Evolutionary conservation across 139 green algal genomes (phyloP).

Genomic region (Micractinium conductrix): DNA sequence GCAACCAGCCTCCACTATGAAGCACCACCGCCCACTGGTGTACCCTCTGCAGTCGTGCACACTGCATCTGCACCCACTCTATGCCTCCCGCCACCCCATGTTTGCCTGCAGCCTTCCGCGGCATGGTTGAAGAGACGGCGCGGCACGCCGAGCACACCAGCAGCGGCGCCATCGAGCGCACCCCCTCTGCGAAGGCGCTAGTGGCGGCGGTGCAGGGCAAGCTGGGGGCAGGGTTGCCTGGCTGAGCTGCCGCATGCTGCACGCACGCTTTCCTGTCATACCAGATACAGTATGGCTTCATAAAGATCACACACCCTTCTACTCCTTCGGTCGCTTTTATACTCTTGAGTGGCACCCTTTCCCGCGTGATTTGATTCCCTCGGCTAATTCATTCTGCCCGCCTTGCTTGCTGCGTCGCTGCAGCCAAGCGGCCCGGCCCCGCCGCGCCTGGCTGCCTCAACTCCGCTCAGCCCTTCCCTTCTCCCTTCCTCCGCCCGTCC

Average conservation of each 20-base stretch:
- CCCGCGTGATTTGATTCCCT: too few species aligned
- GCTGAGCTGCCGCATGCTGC: not conserved
- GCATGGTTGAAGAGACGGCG: constrained; percentile 38
- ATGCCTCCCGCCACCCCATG: not conserved
- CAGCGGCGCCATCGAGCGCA: constrained; percentile 8
- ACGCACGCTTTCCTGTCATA: too few species aligned
- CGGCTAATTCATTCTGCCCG: too few species aligned
- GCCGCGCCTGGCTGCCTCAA: not conserved
- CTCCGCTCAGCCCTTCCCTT: not conserved
- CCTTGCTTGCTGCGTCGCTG: not conserved
- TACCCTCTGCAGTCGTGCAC: too few species aligned
- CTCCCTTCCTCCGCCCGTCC: not conserved
- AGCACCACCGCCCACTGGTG: not conserved
- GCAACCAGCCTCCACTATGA: not conserved
- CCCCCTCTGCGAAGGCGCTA: not conserved
- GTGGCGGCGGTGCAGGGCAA: not conserved
- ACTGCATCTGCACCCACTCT: not conserved
- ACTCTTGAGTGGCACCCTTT: too few species aligned
- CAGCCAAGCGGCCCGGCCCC: not conserved
- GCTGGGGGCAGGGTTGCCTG: not conserved
- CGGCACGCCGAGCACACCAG: not conserved
- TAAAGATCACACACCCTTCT: too few species aligned
- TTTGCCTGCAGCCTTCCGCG: constrained; percentile 26
- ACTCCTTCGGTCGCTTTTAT: too few species aligned
- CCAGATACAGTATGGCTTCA: too few species aligned